Base-by-base conservation (phyloP, 2,329 filamentous ascomycete genomes). In the Penicillium hesseltinei region DNA sequence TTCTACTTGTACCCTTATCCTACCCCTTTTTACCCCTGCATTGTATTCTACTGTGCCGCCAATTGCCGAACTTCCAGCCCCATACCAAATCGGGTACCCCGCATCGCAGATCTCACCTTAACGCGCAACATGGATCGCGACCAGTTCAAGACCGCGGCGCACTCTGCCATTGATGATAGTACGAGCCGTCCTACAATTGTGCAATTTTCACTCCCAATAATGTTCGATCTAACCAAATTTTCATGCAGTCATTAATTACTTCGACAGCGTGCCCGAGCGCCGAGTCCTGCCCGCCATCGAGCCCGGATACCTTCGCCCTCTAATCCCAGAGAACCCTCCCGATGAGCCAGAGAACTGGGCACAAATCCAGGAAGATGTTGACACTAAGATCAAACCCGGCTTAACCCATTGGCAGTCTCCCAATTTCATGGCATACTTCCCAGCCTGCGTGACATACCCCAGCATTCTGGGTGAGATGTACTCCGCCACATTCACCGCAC, bases 381-480 rank as follows among this genome's bases (percentile, higher is more conserved):
- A 92, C 66, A 78, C 82, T 44, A 90, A 94, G 72, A 96, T 97
- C 70, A 85, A 96, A 71, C 93, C 93, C 0, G 93, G 93, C 6
- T 81, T 97, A 54, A 97, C 93, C 0, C 93, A 97, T 77, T 97
- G 93, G 92, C 88, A 96, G 72, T 91, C 88, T 2, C 93, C 91
- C 17, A 92, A 93, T 71, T 97, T 96, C 81, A 91, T 97, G 85
- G 93, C 93, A 44, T 97, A 95, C 81, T 97, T 94, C 77, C 90
- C 93, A 1, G 91, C 91, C 49, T 87, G 85, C 25, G 87, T 88
- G 52, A 90, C 88, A 36, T 97, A 88, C 71, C 92, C 93, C 0
- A 78, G 87, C 29, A 93, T 96, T 73, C 82, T 97, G 11, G 93
- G 91, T 21, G 93, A 97, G 77, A 87, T 97, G 79, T 97, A 96